phyloP scores from a whole-genome alignment of 805 yeast genomes.

The Lipomyces sp. region DNA sequence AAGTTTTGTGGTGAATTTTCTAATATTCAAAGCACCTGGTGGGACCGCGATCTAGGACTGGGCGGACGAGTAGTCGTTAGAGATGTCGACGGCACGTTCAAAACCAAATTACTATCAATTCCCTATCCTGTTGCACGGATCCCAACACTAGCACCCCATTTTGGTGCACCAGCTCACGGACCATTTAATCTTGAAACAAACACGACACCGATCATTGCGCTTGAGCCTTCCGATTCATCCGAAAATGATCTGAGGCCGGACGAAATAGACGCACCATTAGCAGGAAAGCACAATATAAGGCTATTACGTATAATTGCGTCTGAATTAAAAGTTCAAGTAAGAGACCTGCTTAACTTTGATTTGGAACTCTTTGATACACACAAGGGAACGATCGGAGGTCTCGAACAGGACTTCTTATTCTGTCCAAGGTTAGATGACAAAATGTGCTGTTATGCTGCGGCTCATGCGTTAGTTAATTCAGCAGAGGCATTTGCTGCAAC shows the following conservation, averaged over 20 bases:
- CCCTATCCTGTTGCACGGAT: constrained; percentile 67
- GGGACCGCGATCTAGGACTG: constrained; percentile 82
- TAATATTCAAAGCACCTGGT: constrained; percentile 54
- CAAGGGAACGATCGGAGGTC: constrained; percentile 76
- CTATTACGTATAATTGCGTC: constrained; percentile 71
- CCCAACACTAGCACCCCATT: constrained; percentile 86
- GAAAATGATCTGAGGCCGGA: constrained; percentile 35
- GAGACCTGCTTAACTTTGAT: constrained; percentile 69
- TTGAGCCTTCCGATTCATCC: constrained; percentile 43
- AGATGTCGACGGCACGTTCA: constrained; percentile 41
- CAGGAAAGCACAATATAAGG: constrained; percentile 51
- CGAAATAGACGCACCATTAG: constrained; percentile 41
- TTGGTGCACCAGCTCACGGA: constrained; percentile 68
- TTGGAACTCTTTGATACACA: constrained; percentile 81
- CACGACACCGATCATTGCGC: constrained; percentile 78
- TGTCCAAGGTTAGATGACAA: constrained; percentile 86
- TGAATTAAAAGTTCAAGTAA: constrained; percentile 57
- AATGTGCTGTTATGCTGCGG: constrained; percentile 75
- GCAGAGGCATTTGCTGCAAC: constrained; percentile 44
- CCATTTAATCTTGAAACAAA: constrained; percentile 78
- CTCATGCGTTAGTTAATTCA: constrained; percentile 58
- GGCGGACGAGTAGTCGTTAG: constrained; percentile 75
- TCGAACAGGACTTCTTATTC: constrained; percentile 72
- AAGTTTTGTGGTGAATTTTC: neutral
- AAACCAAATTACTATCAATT: constrained; percentile 46